Base-by-base conservation (phyloP, 306 rosid genomes). In the Fragaria nilgerrensis region DNA sequence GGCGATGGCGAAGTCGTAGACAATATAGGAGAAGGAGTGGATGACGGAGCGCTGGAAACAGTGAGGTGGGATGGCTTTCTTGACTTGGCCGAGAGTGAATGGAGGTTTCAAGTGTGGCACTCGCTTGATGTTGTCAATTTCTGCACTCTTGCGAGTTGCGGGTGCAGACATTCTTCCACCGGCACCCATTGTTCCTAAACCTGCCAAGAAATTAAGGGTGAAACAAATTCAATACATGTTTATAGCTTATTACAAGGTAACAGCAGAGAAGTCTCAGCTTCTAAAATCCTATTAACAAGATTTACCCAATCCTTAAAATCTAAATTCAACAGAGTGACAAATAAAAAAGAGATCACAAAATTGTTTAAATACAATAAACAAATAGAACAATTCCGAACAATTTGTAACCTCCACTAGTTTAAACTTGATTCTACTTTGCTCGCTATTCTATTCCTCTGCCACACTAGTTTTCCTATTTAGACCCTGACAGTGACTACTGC, bases 161-260 rank as follows among this genome's bases (percentile, higher is more conserved):
- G 90, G 93, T 77, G 80, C 87, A 48, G 89, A 74, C 86, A 95
- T 80, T 71, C 93, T 88, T 82, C 98, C 98, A 72, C 98, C 97
- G 20, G 95, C 98, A 78, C 97, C 98, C 97, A 94, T 92, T 80
- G 77, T 80, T 86, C 76, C 73, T 22, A 78, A 77, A 80, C 84
- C 92, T 88, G 91, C 47, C 61, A 45, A 80, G 62, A 49, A 78
- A 68, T 43, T 44, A 44, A 80, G 36, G 69, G 36, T n/a, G 43
- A 53, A 39, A 19, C 44, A 12, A 27, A 5, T 14, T 53, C 36
- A 44, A 12, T 12, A 12, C 11, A 32, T 5, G 12, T 2, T 45
- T 0, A 49, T 22, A 17, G 27, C 7, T 34, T 29, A 52, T 3
- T 19, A 11, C 48, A 50, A 32, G 10, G 19, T 7, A 50, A 34